phyloP scores from a whole-genome alignment of 495 filamentous ascomycete genomes.

The Penicillium ucsense region DNA sequence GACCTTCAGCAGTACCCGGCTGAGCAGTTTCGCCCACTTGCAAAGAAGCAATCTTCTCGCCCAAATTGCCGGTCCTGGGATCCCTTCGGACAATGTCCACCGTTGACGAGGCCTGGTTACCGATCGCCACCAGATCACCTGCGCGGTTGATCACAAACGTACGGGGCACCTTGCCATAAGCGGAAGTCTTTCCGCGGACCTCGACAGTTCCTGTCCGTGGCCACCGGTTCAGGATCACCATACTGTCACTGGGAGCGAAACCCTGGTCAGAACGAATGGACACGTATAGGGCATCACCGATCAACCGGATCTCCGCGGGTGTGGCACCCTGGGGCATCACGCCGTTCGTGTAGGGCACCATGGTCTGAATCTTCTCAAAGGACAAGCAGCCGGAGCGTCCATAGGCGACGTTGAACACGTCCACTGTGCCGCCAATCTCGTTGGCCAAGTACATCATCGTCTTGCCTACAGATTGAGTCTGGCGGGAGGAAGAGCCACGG shows the following conservation, averaged over 20 bases:
- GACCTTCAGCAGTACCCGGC: constrained; percentile 30
- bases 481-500: constrained; percentile 6
- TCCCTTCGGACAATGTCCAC: constrained; percentile 54
- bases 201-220: constrained; percentile 36
- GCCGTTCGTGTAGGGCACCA: constrained; percentile 20
- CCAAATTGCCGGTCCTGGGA: constrained; percentile 43
- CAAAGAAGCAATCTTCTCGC: constrained; percentile 36
- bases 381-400: constrained; percentile 24
- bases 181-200: constrained; percentile 41
- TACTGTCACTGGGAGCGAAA: constrained; percentile 24
- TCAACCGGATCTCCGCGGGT: constrained; percentile 26
- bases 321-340: constrained; percentile 24
- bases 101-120: constrained; percentile 48
- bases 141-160: constrained; percentile 57
- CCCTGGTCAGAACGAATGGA: constrained; percentile 35
- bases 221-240: constrained; percentile 23
- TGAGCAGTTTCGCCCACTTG: constrained; percentile 24
- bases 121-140: constrained; percentile 51
- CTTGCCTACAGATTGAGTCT: constrained; percentile 15
- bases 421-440: constrained; percentile 52
- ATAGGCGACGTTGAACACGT: constrained; percentile 50
- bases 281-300: constrained; percentile 23
- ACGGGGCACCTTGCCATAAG: constrained; percentile 51
- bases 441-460: constrained; percentile 50
- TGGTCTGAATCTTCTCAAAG: constrained; percentile 28